Conservation (phyloP, 108 stramenopile genomes). For the Conticribra guillardii region DNA sequence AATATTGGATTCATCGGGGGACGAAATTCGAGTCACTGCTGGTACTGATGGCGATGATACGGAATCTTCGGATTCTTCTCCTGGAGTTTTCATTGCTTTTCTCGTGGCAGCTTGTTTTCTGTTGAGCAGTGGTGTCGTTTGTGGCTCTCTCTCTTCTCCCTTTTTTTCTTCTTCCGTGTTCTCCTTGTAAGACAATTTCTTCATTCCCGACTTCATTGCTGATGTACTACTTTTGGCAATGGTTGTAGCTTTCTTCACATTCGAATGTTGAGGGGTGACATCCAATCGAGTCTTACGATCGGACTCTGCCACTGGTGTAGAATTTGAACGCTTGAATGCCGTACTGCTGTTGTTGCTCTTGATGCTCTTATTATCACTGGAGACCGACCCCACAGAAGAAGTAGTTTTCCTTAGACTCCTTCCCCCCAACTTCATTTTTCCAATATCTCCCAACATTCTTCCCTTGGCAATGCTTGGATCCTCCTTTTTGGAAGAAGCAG, state of each 20-base stretch:
- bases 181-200: not conserved
- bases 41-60: conserved; percentile 29
- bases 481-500: conserved; percentile 11
- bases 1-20: conserved; percentile 8
- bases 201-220: not conserved
- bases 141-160: not conserved
- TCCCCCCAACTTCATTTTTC: conserved; percentile 1
- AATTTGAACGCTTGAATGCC: not conserved
- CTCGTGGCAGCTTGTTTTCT: too few relatives aligned
- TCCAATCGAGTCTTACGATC: not conserved
- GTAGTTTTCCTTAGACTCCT: conserved; percentile 10
- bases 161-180: not conserved
- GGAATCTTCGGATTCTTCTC: not conserved
- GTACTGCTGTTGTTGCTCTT: not conserved
- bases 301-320: not conserved
- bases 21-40: conserved; percentile 22
- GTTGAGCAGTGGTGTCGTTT: too few relatives aligned
- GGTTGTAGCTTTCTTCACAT: not conserved
- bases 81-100: not conserved
- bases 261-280: not conserved
- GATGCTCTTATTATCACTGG: not conserved
- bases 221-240: not conserved
- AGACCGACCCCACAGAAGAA: not conserved
- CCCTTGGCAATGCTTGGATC: conserved; percentile 19
- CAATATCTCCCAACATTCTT: conserved; percentile 31